Evolutionary conservation across 441 rosid species (phyloP).

Genomic region (Caryocar brasiliense): DNA sequence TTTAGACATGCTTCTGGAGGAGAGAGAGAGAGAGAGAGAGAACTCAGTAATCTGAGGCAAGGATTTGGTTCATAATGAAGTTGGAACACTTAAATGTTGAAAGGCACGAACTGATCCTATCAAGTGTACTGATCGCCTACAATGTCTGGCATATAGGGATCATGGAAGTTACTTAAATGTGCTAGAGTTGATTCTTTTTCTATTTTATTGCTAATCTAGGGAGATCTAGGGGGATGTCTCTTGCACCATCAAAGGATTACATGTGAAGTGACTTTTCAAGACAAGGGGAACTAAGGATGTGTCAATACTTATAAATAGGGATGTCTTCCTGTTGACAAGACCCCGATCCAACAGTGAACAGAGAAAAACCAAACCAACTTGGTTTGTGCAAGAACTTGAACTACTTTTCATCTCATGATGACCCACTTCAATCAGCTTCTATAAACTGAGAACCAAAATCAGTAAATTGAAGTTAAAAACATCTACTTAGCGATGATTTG

Average conservation of each 20-base stretch:
- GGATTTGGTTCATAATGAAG: slow-evolving; percentile 9
- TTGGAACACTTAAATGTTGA: not conserved
- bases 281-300: slow-evolving; percentile 16
- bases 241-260: slow-evolving; percentile 9
- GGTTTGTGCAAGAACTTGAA: too few species aligned
- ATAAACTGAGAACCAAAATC: too few species aligned
- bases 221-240: slow-evolving; percentile 15
- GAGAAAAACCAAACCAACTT: too few species aligned
- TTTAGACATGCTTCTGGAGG: slow-evolving; percentile 29
- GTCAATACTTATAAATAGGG: slow-evolving; percentile 2
- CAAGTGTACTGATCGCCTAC: slow-evolving; percentile 22
- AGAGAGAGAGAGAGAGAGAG: slow-evolving; percentile 6
- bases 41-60: not conserved
- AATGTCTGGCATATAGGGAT: slow-evolving; percentile 26
- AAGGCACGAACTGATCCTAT: slow-evolving; percentile 21
- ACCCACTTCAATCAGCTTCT: too few species aligned
- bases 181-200: slow-evolving; percentile 27
- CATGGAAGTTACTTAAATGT: slow-evolving; percentile 31
- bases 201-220: slow-evolving; percentile 18
- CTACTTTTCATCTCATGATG: too few species aligned
- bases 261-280: slow-evolving; percentile 13
- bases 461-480: too few species aligned
- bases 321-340: slow-evolving; percentile 16
- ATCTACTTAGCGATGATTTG: too few species aligned
- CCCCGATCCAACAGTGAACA: too few species aligned